phyloP scores from a whole-genome alignment of 345 rosid genomes.

The Trapa bicornis region DNA sequence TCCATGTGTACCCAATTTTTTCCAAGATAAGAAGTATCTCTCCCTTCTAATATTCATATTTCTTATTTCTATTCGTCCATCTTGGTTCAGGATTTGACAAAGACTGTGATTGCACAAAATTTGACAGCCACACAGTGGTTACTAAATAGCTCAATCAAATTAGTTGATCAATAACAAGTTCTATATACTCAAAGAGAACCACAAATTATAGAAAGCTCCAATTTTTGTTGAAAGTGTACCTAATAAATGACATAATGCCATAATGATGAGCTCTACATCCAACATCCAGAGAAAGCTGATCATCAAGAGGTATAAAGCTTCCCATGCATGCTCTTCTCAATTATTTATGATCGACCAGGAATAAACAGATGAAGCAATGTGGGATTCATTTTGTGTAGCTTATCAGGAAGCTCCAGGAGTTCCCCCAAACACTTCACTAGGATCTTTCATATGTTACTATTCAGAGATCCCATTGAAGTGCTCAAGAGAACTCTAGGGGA shows the following conservation, averaged over 20 bases:
- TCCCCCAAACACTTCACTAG: conserved; percentile 51
- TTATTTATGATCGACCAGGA: background rate
- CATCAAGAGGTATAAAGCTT: conserved; percentile 13
- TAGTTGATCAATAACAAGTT: background rate
- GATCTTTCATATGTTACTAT: background rate
- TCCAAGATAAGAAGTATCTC: background rate
- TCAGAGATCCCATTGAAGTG: conserved; percentile 26
- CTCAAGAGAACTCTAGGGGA: conserved; percentile 29
- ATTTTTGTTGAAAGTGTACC: background rate
- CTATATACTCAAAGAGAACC: too few species aligned
- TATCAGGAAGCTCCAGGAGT: conserved; percentile 26
- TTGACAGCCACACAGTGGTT: background rate
- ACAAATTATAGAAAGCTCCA: background rate
- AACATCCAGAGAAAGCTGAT: conserved; percentile 2
- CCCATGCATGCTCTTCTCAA: background rate
- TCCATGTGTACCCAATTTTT: too few species aligned
- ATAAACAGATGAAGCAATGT: background rate
- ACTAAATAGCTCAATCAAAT: background rate
- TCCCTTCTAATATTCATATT: background rate
- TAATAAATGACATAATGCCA: background rate
- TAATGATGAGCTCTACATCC: background rate
- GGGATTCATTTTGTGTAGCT: background rate
- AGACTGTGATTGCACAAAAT: background rate
- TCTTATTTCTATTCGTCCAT: background rate
- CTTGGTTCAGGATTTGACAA: background rate